These are phyloP conservation scores for Tolypocladium inflatum DNA, from an alignment of 2,329 filamentous ascomycete species.

Conservation along the genomic window DNA sequence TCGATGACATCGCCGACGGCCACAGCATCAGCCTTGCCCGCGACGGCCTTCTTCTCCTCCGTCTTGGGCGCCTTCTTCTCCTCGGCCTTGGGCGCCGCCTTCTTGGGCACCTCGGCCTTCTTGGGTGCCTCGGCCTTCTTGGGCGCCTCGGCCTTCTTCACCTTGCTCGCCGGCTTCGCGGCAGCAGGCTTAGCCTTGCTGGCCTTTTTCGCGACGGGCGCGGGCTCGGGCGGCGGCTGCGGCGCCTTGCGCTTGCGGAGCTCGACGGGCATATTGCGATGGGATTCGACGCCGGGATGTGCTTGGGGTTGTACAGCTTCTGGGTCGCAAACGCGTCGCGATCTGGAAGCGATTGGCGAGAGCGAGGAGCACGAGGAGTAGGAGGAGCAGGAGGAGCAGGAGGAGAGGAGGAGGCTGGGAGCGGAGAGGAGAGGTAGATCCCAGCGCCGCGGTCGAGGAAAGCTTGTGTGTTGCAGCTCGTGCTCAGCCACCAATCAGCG, in stretches of 20 bases:
- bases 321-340: neutral
- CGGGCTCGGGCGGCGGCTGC: slow-evolving; percentile 33
- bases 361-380: neutral
- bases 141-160: slow-evolving; percentile 13
- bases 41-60: slow-evolving; percentile 17
- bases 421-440: neutral
- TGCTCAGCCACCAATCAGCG: neutral
- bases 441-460: neutral
- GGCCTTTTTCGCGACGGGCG: slow-evolving; percentile 32
- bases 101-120: slow-evolving; percentile 14
- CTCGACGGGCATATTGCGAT: slow-evolving; percentile 47
- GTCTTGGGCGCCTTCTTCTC: slow-evolving; percentile 13
- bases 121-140: slow-evolving; percentile 16
- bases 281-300: neutral
- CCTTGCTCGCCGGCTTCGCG: slow-evolving; percentile 26
- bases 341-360: neutral
- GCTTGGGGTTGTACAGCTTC: neutral
- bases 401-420: neutral
- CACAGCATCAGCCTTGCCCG: slow-evolving; percentile 27
- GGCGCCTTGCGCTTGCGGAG: slow-evolving; percentile 54
- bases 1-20: slow-evolving; percentile 45
- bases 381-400: neutral
- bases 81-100: slow-evolving; percentile 11
- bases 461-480: neutral
- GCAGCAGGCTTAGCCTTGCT: slow-evolving; percentile 26